These are phyloP conservation scores for Aspergillus latus DNA, from an alignment of 2,329 filamentous ascomycete genomes.

Conservation along the genomic window DNA sequence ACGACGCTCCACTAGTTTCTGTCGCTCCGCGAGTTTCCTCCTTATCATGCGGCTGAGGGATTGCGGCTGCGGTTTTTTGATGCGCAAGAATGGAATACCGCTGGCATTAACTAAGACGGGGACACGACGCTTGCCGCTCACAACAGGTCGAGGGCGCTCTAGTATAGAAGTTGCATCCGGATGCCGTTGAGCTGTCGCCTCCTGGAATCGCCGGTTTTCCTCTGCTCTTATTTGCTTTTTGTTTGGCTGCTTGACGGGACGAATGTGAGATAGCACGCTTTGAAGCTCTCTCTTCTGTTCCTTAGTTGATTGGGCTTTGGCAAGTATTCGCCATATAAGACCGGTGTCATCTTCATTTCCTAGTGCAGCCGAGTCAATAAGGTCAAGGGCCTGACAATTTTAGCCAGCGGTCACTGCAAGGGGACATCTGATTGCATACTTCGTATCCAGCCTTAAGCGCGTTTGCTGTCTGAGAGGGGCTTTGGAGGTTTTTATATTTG, in stretches of 20 bases:
- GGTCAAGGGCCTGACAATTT: conserved; percentile 37
- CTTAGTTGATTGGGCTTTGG: conserved; percentile 25
- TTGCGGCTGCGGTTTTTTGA: conserved; percentile 46
- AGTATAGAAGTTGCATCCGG: conserved; percentile 37
- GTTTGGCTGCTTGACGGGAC: conserved; percentile 25
- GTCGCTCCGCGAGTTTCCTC: conserved; percentile 36
- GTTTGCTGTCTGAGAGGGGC: conserved; percentile 41
- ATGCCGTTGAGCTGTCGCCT: conserved; percentile 32
- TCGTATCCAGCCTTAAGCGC: conserved; percentile 45
- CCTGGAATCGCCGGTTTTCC: conserved; percentile 27
- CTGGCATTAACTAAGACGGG: conserved; percentile 44
- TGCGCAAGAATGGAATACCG: conserved; percentile 44
- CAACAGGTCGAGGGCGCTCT: conserved; percentile 33
- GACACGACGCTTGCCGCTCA: conserved; percentile 40
- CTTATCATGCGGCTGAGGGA: conserved; percentile 40
- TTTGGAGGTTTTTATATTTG: conserved; percentile 39
- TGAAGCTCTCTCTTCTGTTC: conserved; percentile 24
- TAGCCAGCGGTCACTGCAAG: conserved; percentile 3
- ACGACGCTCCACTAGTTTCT: conserved; percentile 35
- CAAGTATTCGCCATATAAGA: conserved; percentile 29
- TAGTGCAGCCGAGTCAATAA: conserved; percentile 35
- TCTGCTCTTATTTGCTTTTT: conserved; percentile 25
- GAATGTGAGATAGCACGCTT: conserved; percentile 17
- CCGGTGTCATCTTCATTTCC: conserved; percentile 27
- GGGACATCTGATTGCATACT: conserved; percentile 24